phyloP scores from a whole-genome alignment of 2,329 filamentous ascomycete genomes.

The Aspergillus sp. region DNA sequence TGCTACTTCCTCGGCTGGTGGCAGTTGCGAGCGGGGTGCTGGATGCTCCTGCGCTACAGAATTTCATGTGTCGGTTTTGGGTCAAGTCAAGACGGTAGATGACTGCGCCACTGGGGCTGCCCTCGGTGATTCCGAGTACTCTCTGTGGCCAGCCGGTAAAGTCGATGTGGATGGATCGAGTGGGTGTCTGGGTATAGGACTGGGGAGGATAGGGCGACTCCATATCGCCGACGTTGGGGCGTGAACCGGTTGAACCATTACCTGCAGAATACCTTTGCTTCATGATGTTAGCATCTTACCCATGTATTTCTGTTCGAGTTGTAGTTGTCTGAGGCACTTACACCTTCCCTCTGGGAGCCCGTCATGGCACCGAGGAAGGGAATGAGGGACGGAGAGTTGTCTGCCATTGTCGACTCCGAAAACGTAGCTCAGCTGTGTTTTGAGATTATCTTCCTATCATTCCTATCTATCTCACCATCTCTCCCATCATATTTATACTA shows the following conservation, averaged over 20 bases:
- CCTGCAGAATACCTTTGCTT: neutral
- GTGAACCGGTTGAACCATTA: neutral
- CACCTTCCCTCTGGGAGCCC: neutral
- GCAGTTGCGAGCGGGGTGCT: neutral
- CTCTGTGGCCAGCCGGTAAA: constrained; percentile 1
- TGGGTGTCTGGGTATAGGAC: neutral
- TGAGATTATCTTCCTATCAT: neutral
- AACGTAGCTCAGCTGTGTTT: neutral
- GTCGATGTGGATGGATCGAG: constrained; percentile 6
- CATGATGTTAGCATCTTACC: neutral
- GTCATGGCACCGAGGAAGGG: constrained; percentile 8
- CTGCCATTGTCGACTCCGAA: neutral
- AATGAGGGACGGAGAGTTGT: constrained; percentile 3
- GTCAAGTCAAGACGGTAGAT: neutral
- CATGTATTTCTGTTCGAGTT: neutral
- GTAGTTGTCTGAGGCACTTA: neutral
- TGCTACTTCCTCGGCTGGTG: neutral
- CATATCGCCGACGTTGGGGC: neutral
- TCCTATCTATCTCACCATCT: neutral
- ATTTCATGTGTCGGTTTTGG: neutral
- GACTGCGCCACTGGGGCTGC: neutral
- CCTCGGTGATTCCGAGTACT: neutral
- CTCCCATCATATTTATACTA: neutral
- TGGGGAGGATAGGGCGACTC: neutral
- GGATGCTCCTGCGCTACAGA: neutral